These are phyloP conservation scores for Setomelanomma holmii DNA, from an alignment of 2,329 filamentous ascomycete genomes.

Conservation along the genomic window DNA sequence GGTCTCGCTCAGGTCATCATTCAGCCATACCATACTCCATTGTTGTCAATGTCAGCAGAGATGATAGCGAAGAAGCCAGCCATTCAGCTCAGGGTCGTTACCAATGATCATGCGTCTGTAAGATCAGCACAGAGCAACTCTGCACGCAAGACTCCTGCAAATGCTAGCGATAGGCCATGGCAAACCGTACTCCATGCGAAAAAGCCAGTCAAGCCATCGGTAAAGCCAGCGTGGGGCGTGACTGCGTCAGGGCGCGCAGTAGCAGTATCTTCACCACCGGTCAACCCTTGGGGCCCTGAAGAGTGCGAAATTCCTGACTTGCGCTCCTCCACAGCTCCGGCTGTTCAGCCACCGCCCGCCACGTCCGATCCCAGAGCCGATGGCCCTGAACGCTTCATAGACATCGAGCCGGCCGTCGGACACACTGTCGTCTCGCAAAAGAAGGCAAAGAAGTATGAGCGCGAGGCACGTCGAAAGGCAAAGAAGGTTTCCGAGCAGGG, in stretches of 20 bases:
- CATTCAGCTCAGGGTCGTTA: slow-evolving; percentile 15
- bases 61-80: slow-evolving; percentile 3
- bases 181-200: slow-evolving; percentile 2
- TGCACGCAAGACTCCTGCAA: neutral
- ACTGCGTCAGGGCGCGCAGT: neutral
- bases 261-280: neutral
- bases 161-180: slow-evolving; percentile 2
- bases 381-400: slow-evolving; percentile 10
- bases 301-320: slow-evolving; percentile 1
- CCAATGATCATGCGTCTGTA: neutral
- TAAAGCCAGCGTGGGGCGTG: slow-evolving; percentile 8
- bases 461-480: slow-evolving; percentile 27
- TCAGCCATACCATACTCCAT: slow-evolving; percentile 22
- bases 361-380: neutral
- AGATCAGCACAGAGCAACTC: neutral
- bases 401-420: neutral
- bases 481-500: slow-evolving; percentile 18
- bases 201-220: neutral
- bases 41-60: slow-evolving; percentile 11
- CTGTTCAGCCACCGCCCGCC: slow-evolving; percentile 1
- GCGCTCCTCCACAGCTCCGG: neutral
- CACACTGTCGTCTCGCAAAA: slow-evolving; percentile 25
- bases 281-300: slow-evolving; percentile 1
- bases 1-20: slow-evolving; percentile 18
- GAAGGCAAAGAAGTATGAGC: slow-evolving; percentile 33